Percentiles rank a stretch among this genome's conserved stretches.
Conservation (phyloP, 176 grass and related monocot species). For the Oryza meyeriana region DNA sequence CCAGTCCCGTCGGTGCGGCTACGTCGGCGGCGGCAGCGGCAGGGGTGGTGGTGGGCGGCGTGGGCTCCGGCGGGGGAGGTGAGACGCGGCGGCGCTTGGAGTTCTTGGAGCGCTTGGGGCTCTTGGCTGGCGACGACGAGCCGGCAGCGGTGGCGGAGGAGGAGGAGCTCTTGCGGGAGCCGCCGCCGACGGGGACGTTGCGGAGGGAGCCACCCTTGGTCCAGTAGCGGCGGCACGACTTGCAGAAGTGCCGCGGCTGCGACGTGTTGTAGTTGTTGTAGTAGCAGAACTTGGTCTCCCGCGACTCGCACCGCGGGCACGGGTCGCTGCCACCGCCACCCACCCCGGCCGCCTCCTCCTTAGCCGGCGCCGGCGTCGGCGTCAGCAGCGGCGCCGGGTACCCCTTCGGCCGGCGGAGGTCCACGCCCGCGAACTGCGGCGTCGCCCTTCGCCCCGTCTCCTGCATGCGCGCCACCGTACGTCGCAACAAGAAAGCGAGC, state of each 20-base stretch:
- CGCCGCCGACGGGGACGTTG: conserved; percentile 81
- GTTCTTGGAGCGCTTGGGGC: conserved; percentile 29
- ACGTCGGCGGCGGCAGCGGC: background rate
- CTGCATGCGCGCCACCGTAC: conserved; percentile 12
- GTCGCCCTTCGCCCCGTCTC: conserved; percentile 24
- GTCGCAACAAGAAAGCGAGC: background rate
- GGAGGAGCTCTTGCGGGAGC: conserved; percentile 41
- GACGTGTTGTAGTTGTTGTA: conserved; percentile 96
- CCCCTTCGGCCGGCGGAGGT: conserved; percentile 51
- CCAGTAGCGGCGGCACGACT: conserved; percentile 92
- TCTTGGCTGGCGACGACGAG: background rate
- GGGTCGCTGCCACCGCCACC: background rate
- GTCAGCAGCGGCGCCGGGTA: conserved; percentile 18
- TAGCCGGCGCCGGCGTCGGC: background rate
- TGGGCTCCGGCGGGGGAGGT: background rate
- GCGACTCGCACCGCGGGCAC: conserved; percentile 61
- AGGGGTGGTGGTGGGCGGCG: background rate
- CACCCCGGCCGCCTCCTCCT: background rate
- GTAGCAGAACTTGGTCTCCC: conserved; percentile 97
- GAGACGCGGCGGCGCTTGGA: conserved; percentile 47
- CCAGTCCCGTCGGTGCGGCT: background rate
- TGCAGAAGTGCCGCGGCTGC: conserved; percentile 95
- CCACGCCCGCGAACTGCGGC: conserved; percentile 46
- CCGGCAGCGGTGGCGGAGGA: background rate
- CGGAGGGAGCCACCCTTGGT: conserved; percentile 80